Base-by-base conservation (phyloP, 441 rosid species). In the Isatis lusitanica region DNA sequence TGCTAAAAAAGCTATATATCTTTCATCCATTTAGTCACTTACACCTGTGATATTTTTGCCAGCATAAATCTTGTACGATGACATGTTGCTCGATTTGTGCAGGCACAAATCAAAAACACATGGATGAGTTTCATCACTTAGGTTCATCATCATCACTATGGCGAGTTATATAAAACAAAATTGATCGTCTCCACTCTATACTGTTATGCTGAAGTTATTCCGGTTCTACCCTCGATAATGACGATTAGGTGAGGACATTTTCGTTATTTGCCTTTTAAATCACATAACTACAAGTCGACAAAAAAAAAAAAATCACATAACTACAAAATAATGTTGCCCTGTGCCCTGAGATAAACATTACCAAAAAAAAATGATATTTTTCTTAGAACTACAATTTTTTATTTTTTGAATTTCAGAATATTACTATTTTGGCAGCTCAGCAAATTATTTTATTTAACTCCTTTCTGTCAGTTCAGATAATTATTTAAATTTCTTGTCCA, bases 401-500 rank as follows among this genome's bases (percentile, higher is more conserved):
- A n/a, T n/a, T 48, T 40, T 66, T 50, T 66, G 63, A 28, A 13
- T 3, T 52, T 18, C 15, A 59, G 40, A 60, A 71, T 53, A 76
- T 46, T 70, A 70, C 17, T 75, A 61, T 53, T 44, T 70, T 12
- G 61, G 36, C 71, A 76, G 67, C 79, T 48, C 79, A 76, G 61
- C 75, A 63, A 74, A 52, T 43, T 60, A 61, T 61, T 61, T 43
- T 60, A 61, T 61, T 61, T 52, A 51, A 68, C 35, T 52, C 24
- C 15, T 59, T 66, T 61, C 63, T 77, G 80, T 77, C 80, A 77
- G 73, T 17, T 16, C 80, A 66, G 16, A 8, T 8, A 60, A 66
- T 72, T n/a, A 66, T 77, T 76, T 70, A 35, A 16, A 7, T n/a
- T 18, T 33, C 21, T 7, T 61, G 53, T 60, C 77, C 70, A 71